A percentile compares a stretch with the other conserved stretches of the same genome.
phyloP scores from a whole-genome alignment of 192 early-diverging fungal species.

The Rhizoclosmatium globosum region DNA sequence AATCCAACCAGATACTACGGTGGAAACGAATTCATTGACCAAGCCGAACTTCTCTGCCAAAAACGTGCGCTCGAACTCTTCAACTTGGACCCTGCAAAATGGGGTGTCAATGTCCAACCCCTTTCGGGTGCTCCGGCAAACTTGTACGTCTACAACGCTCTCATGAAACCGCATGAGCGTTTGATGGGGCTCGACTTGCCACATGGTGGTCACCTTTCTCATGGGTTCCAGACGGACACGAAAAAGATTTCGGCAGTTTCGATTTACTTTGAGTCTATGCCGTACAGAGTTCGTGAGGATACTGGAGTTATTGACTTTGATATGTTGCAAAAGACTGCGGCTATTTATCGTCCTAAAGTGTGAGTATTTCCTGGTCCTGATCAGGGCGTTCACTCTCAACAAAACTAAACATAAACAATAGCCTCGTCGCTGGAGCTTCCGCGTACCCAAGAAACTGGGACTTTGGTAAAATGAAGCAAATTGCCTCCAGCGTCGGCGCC shows the following conservation, averaged over 20 bases:
- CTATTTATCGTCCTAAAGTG: constrained; percentile 95
- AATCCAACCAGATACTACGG: constrained; percentile 87
- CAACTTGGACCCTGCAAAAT: constrained; percentile 78
- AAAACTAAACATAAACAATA: not conserved
- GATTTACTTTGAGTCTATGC: constrained; percentile 94
- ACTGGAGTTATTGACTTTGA: constrained; percentile 96
- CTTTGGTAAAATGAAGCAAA: constrained; percentile 84
- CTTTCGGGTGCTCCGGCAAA: constrained; percentile 98
- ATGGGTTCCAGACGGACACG: constrained; percentile 95
- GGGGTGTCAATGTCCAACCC: constrained; percentile 99
- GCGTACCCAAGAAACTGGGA: constrained; percentile 97
- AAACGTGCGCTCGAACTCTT: constrained; percentile 96
- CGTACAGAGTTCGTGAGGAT: constrained; percentile 89
- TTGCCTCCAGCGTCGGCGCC: constrained; percentile 82
- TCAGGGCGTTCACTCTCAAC: no score
- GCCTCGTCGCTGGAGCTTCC: constrained; percentile 90
- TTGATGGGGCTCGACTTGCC: constrained; percentile 98
- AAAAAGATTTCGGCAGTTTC: constrained; percentile 98
- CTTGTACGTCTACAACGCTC: constrained; percentile 93
- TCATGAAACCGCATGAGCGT: constrained; percentile 96
- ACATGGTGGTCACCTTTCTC: constrained; percentile 98
- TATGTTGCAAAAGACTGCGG: constrained; percentile 79
- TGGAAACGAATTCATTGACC: constrained; percentile 98
- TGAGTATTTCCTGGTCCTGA: no score
- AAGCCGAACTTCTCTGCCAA: constrained; percentile 93